Evolutionary conservation across 164 flowering plant species (phyloP), one percentile per base, ranked within the genome.

Genomic region (Umbilicus rupestris): DNA sequence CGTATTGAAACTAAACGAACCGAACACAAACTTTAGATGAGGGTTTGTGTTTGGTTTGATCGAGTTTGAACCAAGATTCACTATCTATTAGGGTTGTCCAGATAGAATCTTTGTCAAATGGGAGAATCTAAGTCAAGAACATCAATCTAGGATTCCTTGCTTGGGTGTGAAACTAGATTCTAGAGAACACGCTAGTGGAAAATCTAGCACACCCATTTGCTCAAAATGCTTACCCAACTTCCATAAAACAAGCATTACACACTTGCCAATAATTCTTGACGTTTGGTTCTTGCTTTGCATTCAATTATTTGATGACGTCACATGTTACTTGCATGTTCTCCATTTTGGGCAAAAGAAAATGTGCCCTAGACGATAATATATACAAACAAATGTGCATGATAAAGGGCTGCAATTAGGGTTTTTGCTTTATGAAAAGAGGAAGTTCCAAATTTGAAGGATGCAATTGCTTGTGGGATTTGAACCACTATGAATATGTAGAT

Each of bases 91-190:
- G n/a, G n/a, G n/a, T n/a, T n/a, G n/a, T n/a, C n/a, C n/a, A 39
- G 12, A 39, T 39, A 39, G 12, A 39, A 39, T 39, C 8, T 39
- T 39, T 39, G 5, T 4, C 44, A 39, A 39, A 39, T 39, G 12
- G 19, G 49, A 45, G 49, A 45, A 14, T 45, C 49, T 12, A 17
- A 14, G 19, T 17, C 49, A 14, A 45, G 5, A 17, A 45, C n/a
- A 45, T 45, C 49, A 45, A 45, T n/a, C 24, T 19, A 47, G 24
- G 55, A 47, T 6, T n/a, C 24, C 55, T 47, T n/a, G 55, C 15
- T 41, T 41, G 7, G 28, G 28, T 47, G 55, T 47, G 55, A 47
- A 47, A 47, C 55, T n/a, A 47, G 55, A 47, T 47, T 47, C 55
- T 47, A 7, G 28, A 47, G 55, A 22, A 20, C 26, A 47, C 55